Base-by-base conservation (phyloP, 345 rosid genomes). In the Eucalyptus regnans region DNA sequence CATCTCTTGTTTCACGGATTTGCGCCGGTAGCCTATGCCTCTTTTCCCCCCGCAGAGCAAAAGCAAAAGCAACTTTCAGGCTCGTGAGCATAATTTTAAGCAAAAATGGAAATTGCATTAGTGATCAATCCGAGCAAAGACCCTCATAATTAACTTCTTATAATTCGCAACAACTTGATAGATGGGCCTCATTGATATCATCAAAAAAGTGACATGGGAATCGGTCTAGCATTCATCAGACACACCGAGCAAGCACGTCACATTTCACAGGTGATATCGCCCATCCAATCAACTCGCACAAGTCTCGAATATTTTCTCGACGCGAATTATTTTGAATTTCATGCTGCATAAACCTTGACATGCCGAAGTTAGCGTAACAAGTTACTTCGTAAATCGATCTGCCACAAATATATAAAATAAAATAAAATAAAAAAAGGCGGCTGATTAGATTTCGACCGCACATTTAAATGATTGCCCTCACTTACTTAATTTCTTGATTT, bases 341-440 rank as follows among this genome's bases (percentile, higher is more conserved):
- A 9, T 37, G 7, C 0, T 9, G 2, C 4, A 9, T 18, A 17
- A 17, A 3, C 13, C 80, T 2, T 0, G 3, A 8, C 2, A 7
- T 16, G 17, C 2, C 6, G 7, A 68, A 16, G 4, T 15, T 1
- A 20, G 13, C 7, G 2, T 31, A 8, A 8, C 12, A 31, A 15
- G 43, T 16, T 31, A 31, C 11, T 31, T 2, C 5, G 10, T 8
- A 68, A 33, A 16, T 31, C 3, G 80, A 68, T 31, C 1, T 0
- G 20, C 12, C 79, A 29, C 18, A 13, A 2, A 29, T 62, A 62
- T 9, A 62, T 13, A 1, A 52, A 20, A 52, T 52, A 52, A 52
- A 18, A 62, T 13, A 1, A 52, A 20, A 52, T 52, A 52, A 52
- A 52, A 31, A 8, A 8, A 3, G 80, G 43, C 44, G 1, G 44